These are phyloP conservation scores for Hericium rajendrae DNA, from an alignment of 768 basidiomycete genomes.

Conservation along the genomic window DNA sequence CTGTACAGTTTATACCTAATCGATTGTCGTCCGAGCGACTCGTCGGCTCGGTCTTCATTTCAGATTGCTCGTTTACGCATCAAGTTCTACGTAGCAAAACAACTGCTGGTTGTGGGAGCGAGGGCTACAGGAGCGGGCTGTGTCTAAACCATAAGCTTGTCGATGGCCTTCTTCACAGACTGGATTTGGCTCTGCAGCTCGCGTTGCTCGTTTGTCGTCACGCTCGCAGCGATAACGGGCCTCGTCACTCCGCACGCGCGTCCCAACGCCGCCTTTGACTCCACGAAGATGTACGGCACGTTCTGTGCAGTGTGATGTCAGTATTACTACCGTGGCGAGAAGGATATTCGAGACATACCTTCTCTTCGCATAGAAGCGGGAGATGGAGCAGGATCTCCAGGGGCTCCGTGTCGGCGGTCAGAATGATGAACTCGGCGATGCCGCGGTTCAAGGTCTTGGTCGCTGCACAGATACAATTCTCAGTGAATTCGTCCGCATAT, in stretches of 20 bases:
- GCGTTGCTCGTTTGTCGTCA: conserved; percentile 92
- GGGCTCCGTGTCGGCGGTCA: conserved; percentile 95
- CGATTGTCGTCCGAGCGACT: background rate
- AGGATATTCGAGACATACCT: conserved; percentile 37
- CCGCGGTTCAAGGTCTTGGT: conserved; percentile 98
- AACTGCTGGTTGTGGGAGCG: too few relatives aligned
- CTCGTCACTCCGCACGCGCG: conserved; percentile 93
- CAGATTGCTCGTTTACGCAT: too few relatives aligned
- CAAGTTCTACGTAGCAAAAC: too few relatives aligned
- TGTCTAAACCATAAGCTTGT: conserved; percentile 46
- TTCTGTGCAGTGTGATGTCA: conserved; percentile 41
- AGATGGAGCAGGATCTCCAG: conserved; percentile 96
- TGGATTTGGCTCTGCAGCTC: conserved; percentile 86
- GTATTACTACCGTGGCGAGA: background rate
- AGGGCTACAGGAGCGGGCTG: too few relatives aligned
- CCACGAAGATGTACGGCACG: conserved; percentile 93
- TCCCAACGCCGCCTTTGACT: conserved; percentile 93
- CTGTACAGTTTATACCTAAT: conserved; percentile 4
- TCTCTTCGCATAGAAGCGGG: conserved; percentile 96
- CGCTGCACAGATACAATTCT: conserved; percentile 33
- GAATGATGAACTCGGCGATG: conserved; percentile 94
- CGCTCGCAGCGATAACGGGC: conserved; percentile 90
- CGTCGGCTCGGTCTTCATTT: background rate
- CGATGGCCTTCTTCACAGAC: conserved; percentile 75
- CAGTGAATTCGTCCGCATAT: background rate